These are phyloP conservation scores for Mortierella sp. DNA, from an alignment of 371 early-diverging fungal genomes.

Conservation along the genomic window DNA sequence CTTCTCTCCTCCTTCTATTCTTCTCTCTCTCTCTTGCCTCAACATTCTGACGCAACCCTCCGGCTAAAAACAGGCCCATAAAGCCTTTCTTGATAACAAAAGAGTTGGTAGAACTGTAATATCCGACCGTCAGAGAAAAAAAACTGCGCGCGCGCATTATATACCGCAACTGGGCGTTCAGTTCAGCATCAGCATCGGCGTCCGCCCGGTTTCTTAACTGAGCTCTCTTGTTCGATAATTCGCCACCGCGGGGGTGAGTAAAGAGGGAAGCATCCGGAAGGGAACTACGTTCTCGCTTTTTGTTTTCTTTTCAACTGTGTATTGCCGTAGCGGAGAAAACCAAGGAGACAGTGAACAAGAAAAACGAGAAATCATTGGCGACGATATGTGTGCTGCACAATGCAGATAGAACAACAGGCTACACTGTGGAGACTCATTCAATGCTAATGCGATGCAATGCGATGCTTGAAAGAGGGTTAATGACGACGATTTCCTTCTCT, in stretches of 20 bases:
- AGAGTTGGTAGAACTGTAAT: neutral
- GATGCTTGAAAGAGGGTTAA: neutral
- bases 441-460: neutral
- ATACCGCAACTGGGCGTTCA: neutral
- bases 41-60: neutral
- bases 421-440: neutral
- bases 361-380: neutral
- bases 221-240: neutral
- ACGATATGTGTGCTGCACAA: too few species aligned
- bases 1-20: neutral
- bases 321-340: neutral
- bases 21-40: neutral
- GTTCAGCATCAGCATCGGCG: too few species aligned
- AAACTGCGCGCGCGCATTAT: neutral
- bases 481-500: neutral
- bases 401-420: slow-evolving; percentile 3
- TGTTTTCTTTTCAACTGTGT: neutral
- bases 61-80: slow-evolving; percentile 6
- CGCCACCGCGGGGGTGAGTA: neutral
- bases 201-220: neutral
- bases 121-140: neutral
- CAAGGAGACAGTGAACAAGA: neutral
- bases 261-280: neutral
- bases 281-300: neutral
- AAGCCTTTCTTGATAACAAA: neutral